These are phyloP conservation scores for Coemansia sp. DNA, from an alignment of 192 early-diverging fungal genomes.

Conservation along the genomic window DNA sequence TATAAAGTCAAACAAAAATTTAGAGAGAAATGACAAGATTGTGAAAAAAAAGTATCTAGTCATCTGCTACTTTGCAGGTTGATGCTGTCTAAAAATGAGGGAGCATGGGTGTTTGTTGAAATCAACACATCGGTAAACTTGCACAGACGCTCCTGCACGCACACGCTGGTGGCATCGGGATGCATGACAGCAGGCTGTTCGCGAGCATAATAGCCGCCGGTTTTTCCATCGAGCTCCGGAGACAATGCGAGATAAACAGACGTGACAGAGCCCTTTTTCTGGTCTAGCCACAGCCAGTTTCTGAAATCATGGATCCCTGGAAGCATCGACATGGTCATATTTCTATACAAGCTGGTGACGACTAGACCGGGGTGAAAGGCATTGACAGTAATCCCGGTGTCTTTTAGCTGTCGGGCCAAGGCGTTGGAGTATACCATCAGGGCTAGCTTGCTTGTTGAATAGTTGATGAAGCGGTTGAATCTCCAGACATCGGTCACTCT, in stretches of 20 bases:
- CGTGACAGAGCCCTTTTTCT: constrained; percentile 34
- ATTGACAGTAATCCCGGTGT: constrained; percentile 52
- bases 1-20: not conserved
- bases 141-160: constrained; percentile 35
- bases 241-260: constrained; percentile 34
- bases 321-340: constrained; percentile 37
- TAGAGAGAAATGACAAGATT: not conserved
- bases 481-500: constrained; percentile 48
- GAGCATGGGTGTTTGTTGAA: constrained; percentile 40
- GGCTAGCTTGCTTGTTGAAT: constrained; percentile 59
- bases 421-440: constrained; percentile 54
- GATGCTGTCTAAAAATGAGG: constrained; percentile 35
- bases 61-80: constrained; percentile 6
- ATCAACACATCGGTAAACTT: constrained; percentile 43
- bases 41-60: not conserved
- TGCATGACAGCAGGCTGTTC: constrained; percentile 32
- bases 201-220: constrained; percentile 45
- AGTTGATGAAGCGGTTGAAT: constrained; percentile 55
- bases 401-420: constrained; percentile 47
- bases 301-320: constrained; percentile 35
- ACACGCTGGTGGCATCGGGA: constrained; percentile 16
- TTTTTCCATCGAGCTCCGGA: constrained; percentile 31
- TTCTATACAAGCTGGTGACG: constrained; percentile 53
- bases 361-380: constrained; percentile 59
- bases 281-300: constrained; percentile 43